A percentile compares a stretch with the other conserved stretches of the same genome.
These are phyloP conservation scores for Vitrella brassicaformis DNA, from an alignment of 73 alveolate species.

Conservation along the genomic window DNA sequence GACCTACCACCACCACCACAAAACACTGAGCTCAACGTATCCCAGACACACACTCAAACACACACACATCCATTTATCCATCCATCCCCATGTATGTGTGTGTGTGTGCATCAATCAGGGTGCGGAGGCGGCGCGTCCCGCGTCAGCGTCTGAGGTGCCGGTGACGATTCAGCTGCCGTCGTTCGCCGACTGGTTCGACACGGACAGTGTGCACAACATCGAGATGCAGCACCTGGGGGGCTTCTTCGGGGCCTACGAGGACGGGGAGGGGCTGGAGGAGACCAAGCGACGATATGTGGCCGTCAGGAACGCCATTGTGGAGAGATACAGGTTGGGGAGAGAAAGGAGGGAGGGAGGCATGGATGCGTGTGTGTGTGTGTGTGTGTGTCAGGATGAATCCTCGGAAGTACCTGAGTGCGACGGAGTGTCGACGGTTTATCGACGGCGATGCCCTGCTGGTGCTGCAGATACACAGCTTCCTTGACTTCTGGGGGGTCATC, in stretches of 20 bases:
- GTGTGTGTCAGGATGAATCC: too few relatives aligned
- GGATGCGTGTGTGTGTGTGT: neutral
- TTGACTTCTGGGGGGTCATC: constrained; percentile 94
- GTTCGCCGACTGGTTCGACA: too few relatives aligned
- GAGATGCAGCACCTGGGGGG: constrained; percentile 85
- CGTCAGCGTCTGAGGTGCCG: too few relatives aligned
- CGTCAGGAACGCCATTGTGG: constrained; percentile 54
- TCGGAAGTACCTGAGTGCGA: too few relatives aligned
- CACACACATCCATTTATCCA: too few relatives aligned
- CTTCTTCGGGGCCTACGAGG: constrained; percentile 95
- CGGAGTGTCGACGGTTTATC: constrained; percentile 57
- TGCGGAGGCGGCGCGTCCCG: too few relatives aligned
- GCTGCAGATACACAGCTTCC: too few relatives aligned
- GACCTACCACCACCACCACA: too few relatives aligned
- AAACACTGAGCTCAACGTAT: constrained; percentile 88
- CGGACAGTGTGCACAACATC: constrained; percentile 93
- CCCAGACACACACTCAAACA: too few relatives aligned
- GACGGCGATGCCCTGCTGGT: too few relatives aligned
- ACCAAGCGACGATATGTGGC: constrained; percentile 97
- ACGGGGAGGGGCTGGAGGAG: constrained; percentile 97
- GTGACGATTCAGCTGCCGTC: constrained; percentile 75
- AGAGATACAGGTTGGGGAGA: neutral
- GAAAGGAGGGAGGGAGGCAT: neutral
- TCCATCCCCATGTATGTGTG: too few relatives aligned
- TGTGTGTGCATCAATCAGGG: too few relatives aligned